Base-by-base conservation (phyloP, 2,329 filamentous ascomycete genomes). In the Fusarium agapanthi region DNA sequence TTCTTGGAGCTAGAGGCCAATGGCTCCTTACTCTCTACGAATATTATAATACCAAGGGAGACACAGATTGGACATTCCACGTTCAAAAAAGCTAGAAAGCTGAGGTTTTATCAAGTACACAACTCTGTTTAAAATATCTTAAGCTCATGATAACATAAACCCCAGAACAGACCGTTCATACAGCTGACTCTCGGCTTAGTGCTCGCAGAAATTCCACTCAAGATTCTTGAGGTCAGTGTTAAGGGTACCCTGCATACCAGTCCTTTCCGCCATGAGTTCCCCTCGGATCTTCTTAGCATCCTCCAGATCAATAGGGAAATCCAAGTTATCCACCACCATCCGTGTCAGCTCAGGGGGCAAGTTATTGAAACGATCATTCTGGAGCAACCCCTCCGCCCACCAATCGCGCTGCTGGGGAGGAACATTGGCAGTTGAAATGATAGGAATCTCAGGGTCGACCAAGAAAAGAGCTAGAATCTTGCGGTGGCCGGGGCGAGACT, bases 381-480 rank as follows among this genome's bases (percentile, higher is more conserved):
- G 40, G 15, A 60, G 34, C 7, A 54, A 32, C 24, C 26, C 50
- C 30, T 68, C 61, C 8, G 56, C 40, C 72, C 82, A 84, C 84
- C 84, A 85, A 40, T 80, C 63, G 22, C 67, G 70, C 73, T 83
- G 83, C 76, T 86, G 83, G 5, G 83, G 83, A 26, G 84, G 83
- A n/a, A 85, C 81, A 34, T 84, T 85, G 35, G 82, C 81, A 15
- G 84, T 85, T 3, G 81, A 82, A 62, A 84, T 78, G 79, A 86
- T 60, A 4, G 84, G 84, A 3, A 82, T 72, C 26, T 84, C 74
- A 0, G 90, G 90, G 74, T 92, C 88, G 5, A 92, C 86, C 5
- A 92, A 83, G 76, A 88, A 92, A 15, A 92, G 80, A 0, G 87
- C 88, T 7, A 92, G 79, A 53, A 91, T 88, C 76, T 88, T 88